These are phyloP conservation scores for Paramecium bursaria DNA, from an alignment of 73 alveolate species.

Conservation along the genomic window DNA sequence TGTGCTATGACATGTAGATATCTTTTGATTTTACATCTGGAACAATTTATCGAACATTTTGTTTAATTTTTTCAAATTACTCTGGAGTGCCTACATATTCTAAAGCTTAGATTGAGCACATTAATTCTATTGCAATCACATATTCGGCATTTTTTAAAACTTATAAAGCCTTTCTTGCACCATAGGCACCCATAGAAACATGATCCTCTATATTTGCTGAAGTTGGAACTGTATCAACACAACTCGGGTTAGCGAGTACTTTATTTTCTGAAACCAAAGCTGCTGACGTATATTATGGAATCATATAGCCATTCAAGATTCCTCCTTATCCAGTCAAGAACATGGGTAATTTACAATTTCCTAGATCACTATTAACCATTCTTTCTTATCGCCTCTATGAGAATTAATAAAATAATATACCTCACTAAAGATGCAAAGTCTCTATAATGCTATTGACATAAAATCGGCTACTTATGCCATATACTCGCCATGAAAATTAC, in stretches of 20 bases:
- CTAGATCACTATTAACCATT: conserved; percentile 44
- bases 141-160: conserved; percentile 67
- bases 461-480: conserved; percentile 73
- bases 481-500: conserved; percentile 83
- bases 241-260: conserved; percentile 76
- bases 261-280: conserved; percentile 78
- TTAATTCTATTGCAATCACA: conserved; percentile 73
- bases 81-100: conserved; percentile 6
- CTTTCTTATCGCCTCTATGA: conserved; percentile 67
- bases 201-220: conserved; percentile 85
- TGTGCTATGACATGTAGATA: conserved; percentile 8
- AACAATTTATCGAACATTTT: not conserved
- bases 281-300: conserved; percentile 75
- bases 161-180: conserved; percentile 76
- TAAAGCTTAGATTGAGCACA: conserved; percentile 71
- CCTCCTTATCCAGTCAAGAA: conserved; percentile 74
- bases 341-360: conserved; percentile 68
- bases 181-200: conserved; percentile 81
- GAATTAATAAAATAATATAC: not conserved
- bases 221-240: conserved; percentile 77
- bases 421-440: conserved; percentile 40
- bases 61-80: not conserved
- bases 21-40: conserved; percentile 48
- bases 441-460: conserved; percentile 6
- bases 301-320: conserved; percentile 73